Evolutionary conservation across 1,139 yeast genomes (phyloP), one percentile per base, ranked within the genome.

Genomic region (Diutina sp.): DNA sequence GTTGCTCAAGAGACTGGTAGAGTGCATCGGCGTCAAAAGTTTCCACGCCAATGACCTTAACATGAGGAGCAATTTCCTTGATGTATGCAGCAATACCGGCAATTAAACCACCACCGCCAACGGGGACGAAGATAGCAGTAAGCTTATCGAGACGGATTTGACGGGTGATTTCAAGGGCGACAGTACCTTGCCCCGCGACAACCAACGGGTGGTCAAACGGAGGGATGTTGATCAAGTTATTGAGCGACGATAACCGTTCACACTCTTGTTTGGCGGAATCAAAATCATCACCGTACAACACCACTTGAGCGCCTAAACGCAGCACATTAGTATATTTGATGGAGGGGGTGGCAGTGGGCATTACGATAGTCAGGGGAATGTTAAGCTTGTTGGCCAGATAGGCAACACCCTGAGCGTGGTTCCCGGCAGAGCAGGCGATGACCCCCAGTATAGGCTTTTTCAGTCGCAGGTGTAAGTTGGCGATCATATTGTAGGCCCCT

Each of bases 381-480:
- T 86, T 86, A 65, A 93, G 74, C 61, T 84, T 83, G 61, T 82
- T 83, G 3, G 98, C 96, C 16, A 96, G 87, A 67, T 73, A 93
- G 0, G 99, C 99, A 8, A 95, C 98, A 60, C 99, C 99, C 69
- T 95, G 99, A 2, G 99, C 99, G 65, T 93, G 99, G 69, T 93
- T 93, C 47, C 99, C 99, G 1, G 99, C 99, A 25, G 97, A 90
- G 65, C 98, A 93, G 0, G 99, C 97, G 68, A 95, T 87, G 57
- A 93, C 97, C 61, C 99, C 99, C 59, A 86, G 82, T 62, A 87
- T 72, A 56, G 87, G 84, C 50, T 83, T 78, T 53, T 82, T 79
- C 32, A 82, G 76, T 56, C 72, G 66, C 41, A 74, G 58, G 55
- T 88, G 84, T 58, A 93, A 72, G 64, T 91, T 88, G 47, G 98